These are phyloP conservation scores for Cryptosporidium sp. DNA, from an alignment of 169 alveolate genomes.

Conservation along the genomic window DNA sequence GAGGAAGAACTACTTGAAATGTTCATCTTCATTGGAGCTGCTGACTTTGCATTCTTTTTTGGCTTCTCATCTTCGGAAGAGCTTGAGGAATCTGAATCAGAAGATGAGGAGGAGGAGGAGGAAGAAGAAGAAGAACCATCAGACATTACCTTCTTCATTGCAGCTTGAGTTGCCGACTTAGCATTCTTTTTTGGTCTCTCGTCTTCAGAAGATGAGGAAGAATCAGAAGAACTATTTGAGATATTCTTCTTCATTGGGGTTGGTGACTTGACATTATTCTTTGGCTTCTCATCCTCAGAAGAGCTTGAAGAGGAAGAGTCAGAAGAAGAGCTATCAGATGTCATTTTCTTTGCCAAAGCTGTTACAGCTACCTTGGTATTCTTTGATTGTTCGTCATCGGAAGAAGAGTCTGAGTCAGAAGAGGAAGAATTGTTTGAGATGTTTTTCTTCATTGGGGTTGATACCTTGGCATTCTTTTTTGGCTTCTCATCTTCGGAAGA, in stretches of 20 bases:
- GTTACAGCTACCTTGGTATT: neutral
- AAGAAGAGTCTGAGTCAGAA: slow-evolving; percentile 37
- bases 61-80: slow-evolving; percentile 11
- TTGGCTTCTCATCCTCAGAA: slow-evolving; percentile 9
- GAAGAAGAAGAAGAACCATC: neutral
- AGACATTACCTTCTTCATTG: neutral
- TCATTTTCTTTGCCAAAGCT: neutral
- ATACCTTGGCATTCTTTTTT: slow-evolving; percentile 6
- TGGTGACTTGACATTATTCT: neutral
- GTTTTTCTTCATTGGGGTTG: neutral
- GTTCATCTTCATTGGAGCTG: neutral
- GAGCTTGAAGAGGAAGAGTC: neutral
- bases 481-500: slow-evolving; percentile 10
- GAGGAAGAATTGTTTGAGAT: neutral
- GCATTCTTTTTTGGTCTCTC: slow-evolving; percentile 9
- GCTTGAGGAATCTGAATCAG: slow-evolving; percentile 19
- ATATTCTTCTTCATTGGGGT: neutral
- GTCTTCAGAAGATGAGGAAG: slow-evolving; percentile 44
- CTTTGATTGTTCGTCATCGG: slow-evolving; percentile 25
- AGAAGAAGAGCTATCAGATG: neutral
- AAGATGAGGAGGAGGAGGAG: slow-evolving; percentile 6
- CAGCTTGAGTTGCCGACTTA: neutral
- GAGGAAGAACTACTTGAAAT: slow-evolving; percentile 1
- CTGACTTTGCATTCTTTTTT: slow-evolving; percentile 10
- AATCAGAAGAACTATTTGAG: slow-evolving; percentile 14